Conservation (phyloP, 129 eudicot genomes). For the Silybum marianum region DNA sequence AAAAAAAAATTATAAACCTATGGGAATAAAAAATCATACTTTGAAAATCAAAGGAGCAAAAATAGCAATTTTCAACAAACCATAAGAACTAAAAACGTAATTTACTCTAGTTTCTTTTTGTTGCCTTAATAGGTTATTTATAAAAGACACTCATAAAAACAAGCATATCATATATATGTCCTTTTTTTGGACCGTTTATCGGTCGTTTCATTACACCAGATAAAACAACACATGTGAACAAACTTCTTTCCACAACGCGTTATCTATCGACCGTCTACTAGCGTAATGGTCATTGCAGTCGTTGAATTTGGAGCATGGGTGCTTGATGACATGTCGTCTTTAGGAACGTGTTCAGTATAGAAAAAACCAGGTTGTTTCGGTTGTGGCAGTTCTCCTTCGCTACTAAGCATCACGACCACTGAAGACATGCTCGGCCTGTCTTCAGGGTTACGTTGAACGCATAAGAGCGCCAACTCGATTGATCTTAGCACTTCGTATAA, state of each 20-base stretch:
- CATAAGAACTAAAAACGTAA: no score
- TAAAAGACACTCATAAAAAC: no score
- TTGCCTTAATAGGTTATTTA: no score
- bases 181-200: background rate
- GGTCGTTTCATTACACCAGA: background rate
- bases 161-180: background rate
- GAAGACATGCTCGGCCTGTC: constrained; percentile 60
- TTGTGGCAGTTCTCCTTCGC: constrained; percentile 38
- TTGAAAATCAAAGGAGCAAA: no score
- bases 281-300: constrained; percentile 34
- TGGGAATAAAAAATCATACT: no score
- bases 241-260: background rate
- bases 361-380: constrained; percentile 58
- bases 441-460: constrained; percentile 49
- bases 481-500: constrained; percentile 42
- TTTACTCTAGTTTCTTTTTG: no score
- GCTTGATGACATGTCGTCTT: constrained; percentile 33
- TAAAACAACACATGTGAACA: background rate
- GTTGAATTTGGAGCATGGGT: constrained; percentile 18
- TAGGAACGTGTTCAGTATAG: constrained; percentile 36
- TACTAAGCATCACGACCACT: constrained; percentile 41
- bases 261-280: constrained; percentile 25
- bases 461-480: constrained; percentile 42
- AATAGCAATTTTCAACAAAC: no score
- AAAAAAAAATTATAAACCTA: no score